Evolutionary conservation across 306 rosid species (phyloP), one percentile per base, ranked within the genome.

Genomic region (Quercus agrifolia): DNA sequence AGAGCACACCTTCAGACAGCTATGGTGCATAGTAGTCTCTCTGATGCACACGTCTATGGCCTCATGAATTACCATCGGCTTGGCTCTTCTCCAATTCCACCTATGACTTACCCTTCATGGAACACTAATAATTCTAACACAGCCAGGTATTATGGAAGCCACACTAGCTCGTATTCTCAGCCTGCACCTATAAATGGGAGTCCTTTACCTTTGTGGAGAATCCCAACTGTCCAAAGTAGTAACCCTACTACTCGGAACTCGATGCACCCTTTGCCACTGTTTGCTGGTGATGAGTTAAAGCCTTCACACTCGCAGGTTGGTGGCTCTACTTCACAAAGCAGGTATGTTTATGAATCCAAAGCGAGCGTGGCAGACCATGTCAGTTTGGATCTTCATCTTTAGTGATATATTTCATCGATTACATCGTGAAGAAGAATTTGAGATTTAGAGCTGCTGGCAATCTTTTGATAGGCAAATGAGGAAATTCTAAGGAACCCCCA

Each of bases 331-430:
- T 75, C 86, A 27, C 91, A 80, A 83, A 84, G 76, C 71, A 87
- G 86, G 70, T 86, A 67, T 73, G 85, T 77, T 57, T 87, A 88
- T 75, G 93, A 87, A 56, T 72, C 89, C 13, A 88, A 88, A 61
- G 72, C 88, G 2, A 80, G 78, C 59, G 85, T 88, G 25, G 82
- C 87, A 44, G 96, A 90, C 81, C 97, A 85, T 80, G 92, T 92
- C 80, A 90, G 97, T 86, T 88, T 92, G 93, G 97, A 92, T 89
- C 97, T 92, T 87, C 97, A 89, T 90, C 90, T 92, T 91, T 92
- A 89, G 83, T 35, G 8, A 15, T 67, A 49, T 13, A 67, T 67
- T 35, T 49, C 52, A 67, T n/a, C 72, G 27, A 67, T n/a, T 18
- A 67, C 72, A 35, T 67, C 52, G 4, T 35, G 33, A 31, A 61